These are phyloP conservation scores for Albugo candida DNA, from an alignment of 352 stramenopile species.

Conservation along the genomic window DNA sequence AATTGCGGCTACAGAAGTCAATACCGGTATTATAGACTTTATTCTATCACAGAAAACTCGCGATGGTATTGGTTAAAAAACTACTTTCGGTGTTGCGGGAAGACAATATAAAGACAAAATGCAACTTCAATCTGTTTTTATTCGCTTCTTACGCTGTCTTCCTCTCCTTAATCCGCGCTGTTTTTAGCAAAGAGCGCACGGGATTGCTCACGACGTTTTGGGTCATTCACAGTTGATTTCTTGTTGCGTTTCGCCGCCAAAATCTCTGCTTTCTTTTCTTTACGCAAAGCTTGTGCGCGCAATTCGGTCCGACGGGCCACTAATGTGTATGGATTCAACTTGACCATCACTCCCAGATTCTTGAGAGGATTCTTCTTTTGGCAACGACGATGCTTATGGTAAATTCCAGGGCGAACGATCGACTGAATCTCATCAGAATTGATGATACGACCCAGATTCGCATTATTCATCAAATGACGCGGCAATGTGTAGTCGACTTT, in stretches of 20 bases:
- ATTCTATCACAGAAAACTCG: no score
- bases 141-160: no score
- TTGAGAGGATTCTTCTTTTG: constrained; percentile 97
- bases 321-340: constrained; percentile 94
- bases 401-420: constrained; percentile 89
- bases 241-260: constrained; percentile 42
- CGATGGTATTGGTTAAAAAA: no score
- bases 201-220: constrained; percentile 56
- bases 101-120: no score
- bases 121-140: no score
- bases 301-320: constrained; percentile 81
- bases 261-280: constrained; percentile 74
- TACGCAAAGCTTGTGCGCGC: constrained; percentile 66
- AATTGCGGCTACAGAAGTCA: no score
- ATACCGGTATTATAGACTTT: no score
- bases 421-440: constrained; percentile 98
- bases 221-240: constrained; percentile 63
- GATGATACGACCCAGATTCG: constrained; percentile 97
- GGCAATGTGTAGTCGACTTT: constrained; percentile 91
- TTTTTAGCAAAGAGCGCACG: constrained; percentile 68
- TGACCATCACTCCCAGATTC: constrained; percentile 89
- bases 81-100: no score
- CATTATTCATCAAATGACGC: constrained; percentile 91
- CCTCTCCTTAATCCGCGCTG: constrained; percentile 35
- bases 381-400: constrained; percentile 71